Base-by-base conservation (phyloP, 345 rosid species). In the Populus euphratica region DNA sequence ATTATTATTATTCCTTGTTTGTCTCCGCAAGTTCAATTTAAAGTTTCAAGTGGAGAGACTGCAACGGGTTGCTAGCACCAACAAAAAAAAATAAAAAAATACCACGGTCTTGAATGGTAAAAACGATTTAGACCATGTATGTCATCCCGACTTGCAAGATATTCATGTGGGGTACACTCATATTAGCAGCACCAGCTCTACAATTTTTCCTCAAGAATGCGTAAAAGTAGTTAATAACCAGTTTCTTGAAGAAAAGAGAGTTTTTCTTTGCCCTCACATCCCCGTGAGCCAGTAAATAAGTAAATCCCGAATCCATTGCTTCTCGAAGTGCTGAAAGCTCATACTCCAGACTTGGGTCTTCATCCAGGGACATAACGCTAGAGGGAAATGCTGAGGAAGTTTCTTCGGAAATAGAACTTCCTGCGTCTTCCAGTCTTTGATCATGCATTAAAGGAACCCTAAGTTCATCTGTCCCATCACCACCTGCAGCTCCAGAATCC, bases 111-210 rank as follows among this genome's bases (percentile, higher is more conserved):
- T 8, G 20, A 27, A 66, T 9, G 20, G 7, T 8, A 10, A 35
- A 67, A 21, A 64, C 17, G 49, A 75, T 79, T 83, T 73, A 96
- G 72, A 93, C 99, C 94, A 92, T 88, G 77, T 93, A 92, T 33
- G 99, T 92, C 94, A 90, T 93, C 72, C 93, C 91, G 64, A 88
- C 98, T 85, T 92, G 88, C 77, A 96, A 70, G 86, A 92, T 88
- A 78, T 95, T 88, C 93, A 87, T 88, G 84, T 91, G 99, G 78
- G 99, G 99, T 69, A 92, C 97, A 41, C 91, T 89, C 86, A 91
- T 71, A 66, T 86, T 92, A 0, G 96, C 98, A 6, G 97, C 87
- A 14, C 94, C 92, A 21, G 88, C 94, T 86, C 98, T 90, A 80
- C 99, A 93, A 68, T 96, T 93, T 68, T 86, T 89, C 84, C 97